Evolutionary conservation across 176 grass and related monocot species (phyloP).

Genomic region (Luzula sylvatica): DNA sequence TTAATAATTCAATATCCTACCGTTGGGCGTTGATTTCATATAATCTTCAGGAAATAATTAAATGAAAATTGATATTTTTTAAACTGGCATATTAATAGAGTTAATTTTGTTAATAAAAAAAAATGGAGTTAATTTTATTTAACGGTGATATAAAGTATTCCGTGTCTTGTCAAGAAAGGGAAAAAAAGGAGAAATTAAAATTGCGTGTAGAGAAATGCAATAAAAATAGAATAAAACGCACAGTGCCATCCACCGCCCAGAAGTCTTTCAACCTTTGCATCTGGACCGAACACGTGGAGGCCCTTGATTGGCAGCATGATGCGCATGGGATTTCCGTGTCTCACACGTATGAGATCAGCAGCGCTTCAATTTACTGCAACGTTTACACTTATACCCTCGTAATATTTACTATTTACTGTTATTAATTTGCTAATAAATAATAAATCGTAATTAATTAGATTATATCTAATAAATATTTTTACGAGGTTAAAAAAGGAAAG

Average conservation of each 20-base stretch:
- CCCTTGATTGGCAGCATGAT: not conserved
- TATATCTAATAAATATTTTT: too few species aligned
- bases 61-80: too few species aligned
- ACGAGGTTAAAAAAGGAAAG: not conserved
- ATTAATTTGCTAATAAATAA: too few species aligned
- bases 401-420: not conserved
- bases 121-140: too few species aligned
- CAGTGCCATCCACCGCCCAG: conserved; percentile 9
- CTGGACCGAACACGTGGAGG: not conserved
- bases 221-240: conserved; percentile 4
- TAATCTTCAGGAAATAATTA: too few species aligned
- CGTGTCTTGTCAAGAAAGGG: too few species aligned
- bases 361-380: not conserved
- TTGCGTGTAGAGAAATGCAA: not conserved
- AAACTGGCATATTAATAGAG: too few species aligned
- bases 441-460: too few species aligned
- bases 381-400: not conserved
- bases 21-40: not conserved
- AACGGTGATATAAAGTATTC: too few species aligned
- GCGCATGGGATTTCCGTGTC: conserved; percentile 7
- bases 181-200: too few species aligned
- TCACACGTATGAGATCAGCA: conserved; percentile 6
- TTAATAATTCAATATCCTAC: not conserved
- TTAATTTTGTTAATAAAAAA: too few species aligned
- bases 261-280: not conserved